Evolutionary conservation across 2,329 filamentous ascomycete genomes (phyloP).

Genomic region (Venturia pyrina): DNA sequence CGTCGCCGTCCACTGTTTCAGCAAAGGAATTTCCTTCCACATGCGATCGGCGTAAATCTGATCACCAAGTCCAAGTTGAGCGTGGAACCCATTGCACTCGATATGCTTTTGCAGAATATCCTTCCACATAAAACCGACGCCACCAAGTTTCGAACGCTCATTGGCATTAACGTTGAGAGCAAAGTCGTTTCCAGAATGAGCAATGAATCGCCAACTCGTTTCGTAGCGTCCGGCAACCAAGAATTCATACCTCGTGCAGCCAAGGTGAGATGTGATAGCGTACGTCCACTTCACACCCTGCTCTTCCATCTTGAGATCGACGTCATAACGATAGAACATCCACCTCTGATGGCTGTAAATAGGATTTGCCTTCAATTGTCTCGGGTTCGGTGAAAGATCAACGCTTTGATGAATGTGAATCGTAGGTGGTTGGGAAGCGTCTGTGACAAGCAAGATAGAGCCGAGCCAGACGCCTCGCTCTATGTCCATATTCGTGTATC

Average conservation of each 20-base stretch:
- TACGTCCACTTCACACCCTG: conserved; percentile 87
- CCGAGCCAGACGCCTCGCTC: conserved; percentile 86
- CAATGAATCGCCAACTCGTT: conserved; percentile 89
- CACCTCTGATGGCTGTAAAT: conserved; percentile 88
- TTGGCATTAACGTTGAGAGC: conserved; percentile 76
- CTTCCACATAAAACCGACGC: conserved; percentile 96
- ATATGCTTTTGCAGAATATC: conserved; percentile 96
- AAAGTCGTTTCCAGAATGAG: conserved; percentile 95
- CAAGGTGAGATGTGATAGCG: conserved; percentile 90
- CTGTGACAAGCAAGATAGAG: conserved; percentile 86
- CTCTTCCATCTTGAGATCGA: conserved; percentile 85
- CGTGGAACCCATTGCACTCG: conserved; percentile 91
- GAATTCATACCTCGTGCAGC: conserved; percentile 97
- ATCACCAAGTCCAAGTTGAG: conserved; percentile 82
- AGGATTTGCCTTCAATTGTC: conserved; percentile 69
- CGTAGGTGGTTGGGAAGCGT: conserved; percentile 83
- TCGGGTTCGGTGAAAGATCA: conserved; percentile 85
- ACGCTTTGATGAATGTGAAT: conserved; percentile 88
- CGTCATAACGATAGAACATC: conserved; percentile 91
- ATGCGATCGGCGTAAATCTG: conserved; percentile 93
- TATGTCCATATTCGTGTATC: conserved; percentile 95
- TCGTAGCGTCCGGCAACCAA: conserved; percentile 84
- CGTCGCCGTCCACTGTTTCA: conserved; percentile 92
- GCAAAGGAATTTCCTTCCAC: conserved; percentile 88
- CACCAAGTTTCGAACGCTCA: conserved; percentile 76